Evolutionary conservation across 2,329 filamentous ascomycete genomes (phyloP).

Genomic region (Aspergillus sp.): DNA sequence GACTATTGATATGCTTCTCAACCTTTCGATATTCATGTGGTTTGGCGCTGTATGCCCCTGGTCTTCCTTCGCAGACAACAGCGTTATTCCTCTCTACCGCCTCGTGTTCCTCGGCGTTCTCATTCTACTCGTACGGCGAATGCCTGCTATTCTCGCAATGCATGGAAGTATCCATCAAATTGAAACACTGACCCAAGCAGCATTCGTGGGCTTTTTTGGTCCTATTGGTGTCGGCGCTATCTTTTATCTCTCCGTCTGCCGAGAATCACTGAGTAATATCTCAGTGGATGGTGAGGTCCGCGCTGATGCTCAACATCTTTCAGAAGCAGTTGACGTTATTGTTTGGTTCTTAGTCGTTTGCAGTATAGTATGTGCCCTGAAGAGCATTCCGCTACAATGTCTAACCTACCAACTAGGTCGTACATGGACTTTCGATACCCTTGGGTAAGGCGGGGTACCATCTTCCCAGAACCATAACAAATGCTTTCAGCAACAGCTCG

Average conservation of each 20-base stretch:
- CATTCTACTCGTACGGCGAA: slow-evolving; percentile 73
- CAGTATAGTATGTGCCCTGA: slow-evolving; percentile 63
- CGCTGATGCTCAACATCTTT: slow-evolving; percentile 65
- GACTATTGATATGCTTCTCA: slow-evolving; percentile 92
- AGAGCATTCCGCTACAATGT: no score
- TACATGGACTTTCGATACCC: no score
- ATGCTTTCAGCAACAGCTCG: no score
- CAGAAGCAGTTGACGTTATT: slow-evolving; percentile 68
- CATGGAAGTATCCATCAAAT: slow-evolving; percentile 80
- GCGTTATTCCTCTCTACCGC: slow-evolving; percentile 72
- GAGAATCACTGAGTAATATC: slow-evolving; percentile 68
- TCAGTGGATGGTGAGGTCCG: slow-evolving; percentile 63
- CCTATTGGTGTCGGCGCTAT: slow-evolving; percentile 91
- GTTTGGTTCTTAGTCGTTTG: slow-evolving; percentile 86
- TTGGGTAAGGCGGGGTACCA: no score
- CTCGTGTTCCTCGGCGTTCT: slow-evolving; percentile 73
- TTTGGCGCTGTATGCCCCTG: slow-evolving; percentile 85
- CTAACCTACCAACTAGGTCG: no score
- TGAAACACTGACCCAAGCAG: slow-evolving; percentile 69
- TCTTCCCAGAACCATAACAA: no score
- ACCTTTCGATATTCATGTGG: slow-evolving; percentile 87
- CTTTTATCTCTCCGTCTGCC: slow-evolving; percentile 81
- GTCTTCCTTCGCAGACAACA: slow-evolving; percentile 67
- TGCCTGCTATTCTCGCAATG: slow-evolving; percentile 73
- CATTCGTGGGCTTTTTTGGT: slow-evolving; percentile 91